Evolutionary conservation across 108 stramenopile species (phyloP).

Genomic region (Cyclostephanos invisitatus): DNA sequence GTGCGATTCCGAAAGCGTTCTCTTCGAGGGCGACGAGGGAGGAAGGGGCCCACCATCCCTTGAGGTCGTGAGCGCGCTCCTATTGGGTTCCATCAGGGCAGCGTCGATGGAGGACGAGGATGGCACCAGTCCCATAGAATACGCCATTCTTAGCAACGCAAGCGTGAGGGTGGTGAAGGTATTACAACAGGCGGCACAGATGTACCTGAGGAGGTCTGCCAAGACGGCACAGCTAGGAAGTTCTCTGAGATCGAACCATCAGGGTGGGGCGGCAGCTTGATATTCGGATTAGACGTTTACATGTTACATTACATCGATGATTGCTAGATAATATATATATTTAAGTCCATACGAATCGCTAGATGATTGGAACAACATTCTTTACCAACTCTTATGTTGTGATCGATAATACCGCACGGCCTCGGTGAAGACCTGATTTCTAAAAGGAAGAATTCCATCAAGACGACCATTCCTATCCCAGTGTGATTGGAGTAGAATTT

Average conservation of each 20-base stretch:
- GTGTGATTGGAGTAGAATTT: not conserved
- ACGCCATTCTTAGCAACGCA: constrained; percentile 39
- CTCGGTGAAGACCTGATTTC: too few species aligned
- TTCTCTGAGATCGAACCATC: not conserved
- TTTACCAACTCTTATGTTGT: too few species aligned
- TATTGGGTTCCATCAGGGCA: constrained; percentile 9
- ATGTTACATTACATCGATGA: too few species aligned
- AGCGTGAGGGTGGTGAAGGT: constrained; percentile 31
- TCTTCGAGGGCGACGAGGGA: constrained; percentile 36
- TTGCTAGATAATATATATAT: not conserved
- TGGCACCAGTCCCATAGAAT: constrained; percentile 42
- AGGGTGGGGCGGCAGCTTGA: constrained; percentile 1
- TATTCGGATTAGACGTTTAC: too few species aligned
- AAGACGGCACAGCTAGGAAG: constrained; percentile 3
- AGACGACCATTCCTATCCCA: not conserved
- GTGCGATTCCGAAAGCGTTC: constrained; percentile 36
- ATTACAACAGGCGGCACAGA: constrained; percentile 44
- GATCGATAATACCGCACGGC: too few species aligned
- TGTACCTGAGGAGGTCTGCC: constrained; percentile 20
- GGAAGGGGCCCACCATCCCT: constrained; percentile 18
- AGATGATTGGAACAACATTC: too few species aligned
- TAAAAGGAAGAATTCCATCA: too few species aligned
- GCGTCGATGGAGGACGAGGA: constrained; percentile 37
- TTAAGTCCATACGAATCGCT: too few species aligned
- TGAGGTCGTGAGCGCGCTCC: constrained; percentile 16